These are phyloP conservation scores for Suhomyces terraborum DNA, from an alignment of 1,139 yeast genomes.

Conservation along the genomic window DNA sequence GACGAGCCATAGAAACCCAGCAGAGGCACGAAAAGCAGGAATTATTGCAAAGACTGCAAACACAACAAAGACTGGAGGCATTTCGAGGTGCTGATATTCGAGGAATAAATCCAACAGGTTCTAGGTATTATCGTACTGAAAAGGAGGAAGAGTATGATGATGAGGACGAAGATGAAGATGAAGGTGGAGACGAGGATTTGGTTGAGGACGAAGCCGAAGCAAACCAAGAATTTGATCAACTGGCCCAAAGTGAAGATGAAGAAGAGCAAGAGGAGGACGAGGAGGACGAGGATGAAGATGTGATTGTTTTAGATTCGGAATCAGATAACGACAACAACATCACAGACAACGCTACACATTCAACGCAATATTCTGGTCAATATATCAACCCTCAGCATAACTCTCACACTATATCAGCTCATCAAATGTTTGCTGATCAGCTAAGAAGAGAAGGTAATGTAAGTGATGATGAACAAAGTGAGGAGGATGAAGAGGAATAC, in stretches of 20 bases:
- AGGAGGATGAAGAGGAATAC: conserved; percentile 13
- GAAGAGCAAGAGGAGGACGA: conserved; percentile 4
- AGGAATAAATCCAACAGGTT: too few relatives aligned
- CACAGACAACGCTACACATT: too few relatives aligned
- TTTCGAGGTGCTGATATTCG: too few relatives aligned
- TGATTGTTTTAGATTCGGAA: conserved; percentile 1
- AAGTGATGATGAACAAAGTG: conserved; percentile 13
- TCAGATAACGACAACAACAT: neutral
- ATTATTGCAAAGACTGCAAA: too few relatives aligned
- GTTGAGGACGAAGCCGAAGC: too few relatives aligned
- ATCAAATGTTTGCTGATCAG: neutral
- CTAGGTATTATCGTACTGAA: too few relatives aligned
- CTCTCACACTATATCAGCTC: neutral
- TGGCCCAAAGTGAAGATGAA: conserved; percentile 8
- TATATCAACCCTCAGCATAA: neutral
- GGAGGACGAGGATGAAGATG: conserved; percentile 2
- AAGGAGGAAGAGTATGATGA: conserved; percentile 14
- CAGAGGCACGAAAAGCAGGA: conserved; percentile 8
- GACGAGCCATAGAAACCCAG: conserved; percentile 22
- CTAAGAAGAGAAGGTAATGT: conserved; percentile 8
- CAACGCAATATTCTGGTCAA: too few relatives aligned
- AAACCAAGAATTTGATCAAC: too few relatives aligned
- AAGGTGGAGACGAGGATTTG: too few relatives aligned
- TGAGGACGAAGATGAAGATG: conserved; percentile 8
- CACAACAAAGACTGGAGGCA: too few relatives aligned